Conservation (phyloP, 176 grass and related monocot species). For the Chloris gayana region DNA sequence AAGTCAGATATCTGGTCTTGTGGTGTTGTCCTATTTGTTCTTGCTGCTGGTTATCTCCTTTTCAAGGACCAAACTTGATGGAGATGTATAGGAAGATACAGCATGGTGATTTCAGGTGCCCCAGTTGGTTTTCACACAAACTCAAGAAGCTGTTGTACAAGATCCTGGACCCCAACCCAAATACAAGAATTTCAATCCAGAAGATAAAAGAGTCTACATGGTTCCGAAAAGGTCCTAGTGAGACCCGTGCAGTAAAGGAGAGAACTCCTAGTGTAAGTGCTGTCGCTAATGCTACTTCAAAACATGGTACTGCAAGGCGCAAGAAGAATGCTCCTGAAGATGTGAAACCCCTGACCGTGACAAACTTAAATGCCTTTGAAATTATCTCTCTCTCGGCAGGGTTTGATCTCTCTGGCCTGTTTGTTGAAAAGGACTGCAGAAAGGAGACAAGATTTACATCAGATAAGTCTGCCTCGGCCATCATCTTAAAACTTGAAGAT, state of each 20-base stretch:
- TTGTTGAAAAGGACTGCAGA: slow-evolving; percentile 51
- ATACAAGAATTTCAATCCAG: slow-evolving; percentile 48
- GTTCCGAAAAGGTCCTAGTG: slow-evolving; percentile 55
- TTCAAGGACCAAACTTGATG: slow-evolving; percentile 54
- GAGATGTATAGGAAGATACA: slow-evolving; percentile 55
- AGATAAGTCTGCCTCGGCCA: slow-evolving; percentile 41
- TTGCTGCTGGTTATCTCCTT: slow-evolving; percentile 54
- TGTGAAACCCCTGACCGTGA: slow-evolving; percentile 39
- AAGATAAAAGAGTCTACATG: slow-evolving; percentile 54
- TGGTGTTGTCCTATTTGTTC: slow-evolving; percentile 57
- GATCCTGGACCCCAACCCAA: slow-evolving; percentile 60
- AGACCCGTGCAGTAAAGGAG: slow-evolving; percentile 32
- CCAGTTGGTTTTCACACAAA: slow-evolving; percentile 46
- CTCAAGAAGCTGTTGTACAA: slow-evolving; percentile 39
- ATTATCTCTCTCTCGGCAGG: slow-evolving; percentile 74
- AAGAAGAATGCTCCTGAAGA: slow-evolving; percentile 36
- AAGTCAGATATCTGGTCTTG: slow-evolving; percentile 64
- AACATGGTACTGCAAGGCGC: slow-evolving; percentile 18
- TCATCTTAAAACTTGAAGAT: slow-evolving; percentile 50
- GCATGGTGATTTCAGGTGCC: slow-evolving; percentile 50
- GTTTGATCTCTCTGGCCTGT: slow-evolving; percentile 57
- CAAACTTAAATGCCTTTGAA: slow-evolving; percentile 78
- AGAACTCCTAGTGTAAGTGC: slow-evolving; percentile 33
- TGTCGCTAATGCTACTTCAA: background rate
- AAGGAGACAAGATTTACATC: slow-evolving; percentile 62